phyloP scores from a whole-genome alignment of 345 rosid species.

The Erucastrum elatum region DNA sequence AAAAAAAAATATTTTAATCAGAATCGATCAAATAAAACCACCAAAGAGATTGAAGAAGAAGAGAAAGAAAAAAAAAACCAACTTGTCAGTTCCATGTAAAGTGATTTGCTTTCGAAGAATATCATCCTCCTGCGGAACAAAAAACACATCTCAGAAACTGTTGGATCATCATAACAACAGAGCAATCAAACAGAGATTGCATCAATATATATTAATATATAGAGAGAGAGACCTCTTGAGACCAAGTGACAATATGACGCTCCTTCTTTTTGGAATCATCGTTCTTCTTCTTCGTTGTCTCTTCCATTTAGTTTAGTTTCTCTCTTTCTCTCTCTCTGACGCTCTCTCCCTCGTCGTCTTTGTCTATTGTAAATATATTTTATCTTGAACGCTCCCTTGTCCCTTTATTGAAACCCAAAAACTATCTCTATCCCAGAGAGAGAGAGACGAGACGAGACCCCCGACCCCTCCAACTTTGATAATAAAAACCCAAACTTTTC shows the following conservation, averaged over 20 bases:
- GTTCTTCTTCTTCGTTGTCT: conserved; percentile 51
- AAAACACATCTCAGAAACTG: conserved; percentile 19
- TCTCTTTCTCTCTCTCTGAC: conserved; percentile 23
- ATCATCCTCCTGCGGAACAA: conserved; percentile 75
- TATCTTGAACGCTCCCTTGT: conserved; percentile 56
- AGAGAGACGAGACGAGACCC: conserved; percentile 14
- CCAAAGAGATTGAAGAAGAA: neutral
- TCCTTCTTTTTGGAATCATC: conserved; percentile 90
- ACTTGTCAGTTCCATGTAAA: conserved; percentile 90
- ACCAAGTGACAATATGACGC: conserved; percentile 81
- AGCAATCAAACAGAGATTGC: conserved; percentile 17
- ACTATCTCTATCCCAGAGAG: conserved; percentile 50
- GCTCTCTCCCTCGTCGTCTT: conserved; percentile 22
- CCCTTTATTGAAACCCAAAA: conserved; percentile 54
- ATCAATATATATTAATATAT: conserved; percentile 7
- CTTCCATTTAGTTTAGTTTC: conserved; percentile 44
- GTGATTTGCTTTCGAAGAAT: conserved; percentile 77
- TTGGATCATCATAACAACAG: neutral
- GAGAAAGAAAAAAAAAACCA: conserved; percentile 21
- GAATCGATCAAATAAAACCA: conserved; percentile 21
- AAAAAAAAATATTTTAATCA: neutral
- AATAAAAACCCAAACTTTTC: conserved; percentile 17
- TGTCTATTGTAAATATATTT: conserved; percentile 15
- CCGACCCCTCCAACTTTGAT: conserved; percentile 39
- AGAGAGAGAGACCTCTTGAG: conserved; percentile 55